A percentile compares a stretch with the other conserved stretches of the same genome.
phyloP scores from a whole-genome alignment of 306 rosid species.

The cucumber (Cucumis sativus) region DNA sequence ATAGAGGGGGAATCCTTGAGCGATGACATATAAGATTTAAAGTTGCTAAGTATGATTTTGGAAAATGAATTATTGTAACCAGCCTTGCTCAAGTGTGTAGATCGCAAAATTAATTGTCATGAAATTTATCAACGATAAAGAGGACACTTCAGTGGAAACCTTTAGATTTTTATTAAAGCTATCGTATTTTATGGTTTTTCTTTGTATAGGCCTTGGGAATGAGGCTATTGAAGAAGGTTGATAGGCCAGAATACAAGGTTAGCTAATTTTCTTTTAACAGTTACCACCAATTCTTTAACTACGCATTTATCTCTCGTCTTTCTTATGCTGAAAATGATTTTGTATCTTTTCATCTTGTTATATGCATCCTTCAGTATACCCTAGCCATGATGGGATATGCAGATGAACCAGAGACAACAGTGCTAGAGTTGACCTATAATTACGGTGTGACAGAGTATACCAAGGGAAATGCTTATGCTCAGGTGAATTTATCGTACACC shows the following conservation, averaged over 20 bases:
- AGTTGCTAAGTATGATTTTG: neutral
- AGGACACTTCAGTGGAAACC: neutral
- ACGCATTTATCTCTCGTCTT: neutral
- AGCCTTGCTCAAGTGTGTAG: neutral
- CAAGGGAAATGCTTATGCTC: slow-evolving; percentile 93
- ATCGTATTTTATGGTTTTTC: slow-evolving; percentile 12
- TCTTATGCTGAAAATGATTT: neutral
- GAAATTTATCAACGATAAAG: neutral
- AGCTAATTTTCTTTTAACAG: neutral
- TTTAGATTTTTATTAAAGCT: neutral
- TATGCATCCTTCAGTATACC: slow-evolving; percentile 43
- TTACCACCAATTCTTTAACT: neutral
- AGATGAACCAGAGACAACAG: slow-evolving; percentile 71
- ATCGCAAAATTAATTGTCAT: neutral
- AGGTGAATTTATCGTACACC: slow-evolving; percentile 27
- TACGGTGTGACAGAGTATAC: slow-evolving; percentile 84
- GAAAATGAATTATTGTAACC: neutral
- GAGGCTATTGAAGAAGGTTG: slow-evolving; percentile 57
- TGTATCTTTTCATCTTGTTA: slow-evolving; percentile 3
- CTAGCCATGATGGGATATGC: slow-evolving; percentile 80
- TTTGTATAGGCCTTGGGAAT: slow-evolving; percentile 66
- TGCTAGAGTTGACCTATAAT: slow-evolving; percentile 89
- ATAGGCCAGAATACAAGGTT: slow-evolving; percentile 83
- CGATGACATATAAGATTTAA: neutral
- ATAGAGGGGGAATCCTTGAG: neutral